phyloP scores from a whole-genome alignment of 2,329 filamentous ascomycete genomes.

The Myriosclerotinia scirpicola region DNA sequence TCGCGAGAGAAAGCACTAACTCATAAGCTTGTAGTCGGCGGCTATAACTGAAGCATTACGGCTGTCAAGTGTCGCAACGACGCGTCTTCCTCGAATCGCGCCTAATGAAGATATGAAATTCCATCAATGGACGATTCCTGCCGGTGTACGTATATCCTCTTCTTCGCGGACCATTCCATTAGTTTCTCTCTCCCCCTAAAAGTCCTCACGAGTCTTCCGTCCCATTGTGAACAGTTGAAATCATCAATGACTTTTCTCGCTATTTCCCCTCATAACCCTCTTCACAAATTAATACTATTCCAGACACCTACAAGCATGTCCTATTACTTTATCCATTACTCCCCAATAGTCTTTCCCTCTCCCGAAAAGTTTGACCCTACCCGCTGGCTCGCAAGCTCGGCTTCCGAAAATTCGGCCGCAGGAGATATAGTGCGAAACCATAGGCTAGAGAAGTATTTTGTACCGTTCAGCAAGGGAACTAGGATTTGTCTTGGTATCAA shows the following conservation, averaged over 20 bases:
- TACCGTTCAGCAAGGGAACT: slow-evolving; percentile 15
- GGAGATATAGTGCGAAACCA: background rate
- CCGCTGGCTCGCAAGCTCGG: slow-evolving; percentile 8
- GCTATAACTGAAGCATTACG: slow-evolving; percentile 15
- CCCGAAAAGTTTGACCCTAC: slow-evolving; percentile 15
- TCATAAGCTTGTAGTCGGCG: background rate
- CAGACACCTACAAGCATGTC: slow-evolving; percentile 22
- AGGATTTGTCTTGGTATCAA: slow-evolving; percentile 16
- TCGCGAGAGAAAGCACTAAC: background rate
- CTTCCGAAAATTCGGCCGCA: background rate
- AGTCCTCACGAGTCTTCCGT: background rate
- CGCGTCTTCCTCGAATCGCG: slow-evolving; percentile 37
- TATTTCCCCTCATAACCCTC: background rate
- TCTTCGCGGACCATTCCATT: background rate
- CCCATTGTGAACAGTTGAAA: background rate
- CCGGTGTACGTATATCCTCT: slow-evolving; percentile 30
- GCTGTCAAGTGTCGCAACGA: slow-evolving; percentile 27
- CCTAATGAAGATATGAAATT: slow-evolving; percentile 32
- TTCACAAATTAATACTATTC: background rate
- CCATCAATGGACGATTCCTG: slow-evolving; percentile 31
- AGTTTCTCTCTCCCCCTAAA: background rate
- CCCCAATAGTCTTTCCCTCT: slow-evolving; percentile 9
- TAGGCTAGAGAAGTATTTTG: slow-evolving; percentile 13
- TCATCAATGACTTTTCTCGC: background rate
- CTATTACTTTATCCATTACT: slow-evolving; percentile 17